phyloP scores from a whole-genome alignment of 2,329 filamentous ascomycete species.

The Neopestalotiopsis rosae region DNA sequence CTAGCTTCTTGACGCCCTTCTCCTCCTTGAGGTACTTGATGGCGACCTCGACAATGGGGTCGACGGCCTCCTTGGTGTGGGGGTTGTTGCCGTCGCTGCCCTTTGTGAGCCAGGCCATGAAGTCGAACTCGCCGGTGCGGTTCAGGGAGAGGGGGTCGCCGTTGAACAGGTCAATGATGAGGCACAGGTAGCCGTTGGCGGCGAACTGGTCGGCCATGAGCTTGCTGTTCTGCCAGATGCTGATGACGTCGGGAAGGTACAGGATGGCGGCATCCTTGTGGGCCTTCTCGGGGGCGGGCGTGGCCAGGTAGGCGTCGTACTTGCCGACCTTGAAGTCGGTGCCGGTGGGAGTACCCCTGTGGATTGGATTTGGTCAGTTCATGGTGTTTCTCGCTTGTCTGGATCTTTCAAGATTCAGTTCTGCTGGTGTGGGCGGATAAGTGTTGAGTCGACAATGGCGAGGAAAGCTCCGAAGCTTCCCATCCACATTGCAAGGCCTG shows the following conservation, averaged over 20 bases:
- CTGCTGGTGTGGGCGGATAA: background rate
- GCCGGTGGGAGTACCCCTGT: constrained; percentile 55
- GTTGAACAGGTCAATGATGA: constrained; percentile 75
- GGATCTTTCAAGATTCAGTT: too few species aligned
- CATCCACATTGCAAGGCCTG: background rate
- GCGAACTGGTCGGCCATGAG: constrained; percentile 78
- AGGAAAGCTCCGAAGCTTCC: background rate
- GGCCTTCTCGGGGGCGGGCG: constrained; percentile 42
- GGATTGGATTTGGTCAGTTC: background rate
- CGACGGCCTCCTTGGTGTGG: constrained; percentile 49
- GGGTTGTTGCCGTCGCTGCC: constrained; percentile 55
- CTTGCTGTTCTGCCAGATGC: constrained; percentile 64
- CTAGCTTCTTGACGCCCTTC: constrained; percentile 63
- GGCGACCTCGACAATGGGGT: constrained; percentile 53
- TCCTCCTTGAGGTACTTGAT: constrained; percentile 65
- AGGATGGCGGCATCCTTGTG: constrained; percentile 51
- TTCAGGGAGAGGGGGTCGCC: constrained; percentile 66
- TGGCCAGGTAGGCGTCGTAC: constrained; percentile 57
- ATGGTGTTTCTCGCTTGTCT: background rate
- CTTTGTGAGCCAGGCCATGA: constrained; percentile 48
- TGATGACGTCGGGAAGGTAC: constrained; percentile 54
- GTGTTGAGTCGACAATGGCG: background rate
- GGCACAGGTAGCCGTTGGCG: constrained; percentile 71
- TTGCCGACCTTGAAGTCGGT: constrained; percentile 50
- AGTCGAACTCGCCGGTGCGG: constrained; percentile 46